Evolutionary conservation across 495 filamentous ascomycete genomes (phyloP).

Genomic region (Annulohypoxylon bovei): DNA sequence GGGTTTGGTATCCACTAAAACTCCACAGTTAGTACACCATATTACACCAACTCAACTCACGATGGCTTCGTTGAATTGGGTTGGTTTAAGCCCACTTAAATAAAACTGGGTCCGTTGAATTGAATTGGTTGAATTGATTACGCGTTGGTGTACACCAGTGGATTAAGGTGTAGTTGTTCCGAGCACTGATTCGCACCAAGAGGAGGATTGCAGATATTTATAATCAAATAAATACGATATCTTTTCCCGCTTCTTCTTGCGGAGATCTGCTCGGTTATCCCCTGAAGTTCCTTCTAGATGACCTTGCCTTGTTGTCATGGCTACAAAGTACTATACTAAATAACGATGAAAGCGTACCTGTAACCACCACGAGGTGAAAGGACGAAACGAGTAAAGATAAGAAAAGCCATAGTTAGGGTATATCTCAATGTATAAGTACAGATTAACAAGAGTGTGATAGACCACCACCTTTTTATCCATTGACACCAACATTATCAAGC

Average conservation of each 20-base stretch:
- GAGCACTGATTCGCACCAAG: too few relatives aligned
- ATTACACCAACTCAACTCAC: too few relatives aligned
- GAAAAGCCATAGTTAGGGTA: not conserved
- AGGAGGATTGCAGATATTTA: conserved; percentile 1
- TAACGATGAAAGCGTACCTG: not conserved
- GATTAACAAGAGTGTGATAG: not conserved
- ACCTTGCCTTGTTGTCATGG: not conserved
- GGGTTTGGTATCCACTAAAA: too few relatives aligned
- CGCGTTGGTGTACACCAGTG: too few relatives aligned
- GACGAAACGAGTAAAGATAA: not conserved
- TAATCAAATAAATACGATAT: conserved; percentile 4
- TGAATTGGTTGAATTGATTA: too few relatives aligned
- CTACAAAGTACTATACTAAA: not conserved
- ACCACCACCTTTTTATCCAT: not conserved
- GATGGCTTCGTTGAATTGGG: too few relatives aligned
- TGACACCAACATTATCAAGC: not conserved
- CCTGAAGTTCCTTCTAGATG: not conserved
- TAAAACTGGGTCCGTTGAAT: too few relatives aligned
- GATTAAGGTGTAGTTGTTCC: too few relatives aligned
- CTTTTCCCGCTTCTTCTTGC: not conserved
- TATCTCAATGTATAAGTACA: not conserved
- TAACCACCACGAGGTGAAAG: not conserved
- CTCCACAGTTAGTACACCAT: too few relatives aligned
- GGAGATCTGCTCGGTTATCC: not conserved
- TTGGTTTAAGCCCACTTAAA: too few relatives aligned